Evolutionary conservation across 257 asterid species (phyloP), one percentile per base, ranked within the genome.

Genomic region (Solanum bulbocastanum): DNA sequence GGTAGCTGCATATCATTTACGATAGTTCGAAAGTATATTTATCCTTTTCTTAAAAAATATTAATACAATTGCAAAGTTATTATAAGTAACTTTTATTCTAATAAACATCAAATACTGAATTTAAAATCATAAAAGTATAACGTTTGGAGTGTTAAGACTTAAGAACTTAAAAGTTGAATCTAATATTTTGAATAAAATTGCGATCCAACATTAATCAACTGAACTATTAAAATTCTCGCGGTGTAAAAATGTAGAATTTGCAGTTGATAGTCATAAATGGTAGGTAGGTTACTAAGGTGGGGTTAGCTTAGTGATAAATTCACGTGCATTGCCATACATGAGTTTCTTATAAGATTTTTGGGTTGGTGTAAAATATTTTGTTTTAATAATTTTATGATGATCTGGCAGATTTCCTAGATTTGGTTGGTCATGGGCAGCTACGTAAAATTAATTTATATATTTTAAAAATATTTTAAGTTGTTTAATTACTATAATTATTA

Each of bases 301-400:
- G 92, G 56, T 83, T 84, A 84, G 91, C 69, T 89, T 87, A 91
- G 89, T 89, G 92, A 88, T 65, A 86, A 88, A 15, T 90, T 92
- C 96, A 93, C 96, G 91, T 90, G 94, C 85, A 49, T 81, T 49
- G 90, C 85, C 90, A 88, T 88, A 25, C 39, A 56, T 75, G 16
- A 3, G 42, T 35, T 81, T 32, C 12, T 69, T 89, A 13, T 8
- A 25, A 69, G 52, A 74, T 88, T 32, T 25, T 78, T 35, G 8
- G 74, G 81, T 39, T 85, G 60, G 8, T 66, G 40, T 40, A 49
- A 69, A 68, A 66, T n/a, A 85, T 85, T 85, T 85, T 20, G 82
- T 40, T 40, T 85, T 71, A 62, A 25, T 3, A 6, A 18, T 32
- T 46, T 85, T 46, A 10, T 85, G 66, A 66, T 89, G 87, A 89